These are phyloP conservation scores for Chytriomyces hyalinus DNA, from an alignment of 192 early-diverging fungal species.

Conservation along the genomic window DNA sequence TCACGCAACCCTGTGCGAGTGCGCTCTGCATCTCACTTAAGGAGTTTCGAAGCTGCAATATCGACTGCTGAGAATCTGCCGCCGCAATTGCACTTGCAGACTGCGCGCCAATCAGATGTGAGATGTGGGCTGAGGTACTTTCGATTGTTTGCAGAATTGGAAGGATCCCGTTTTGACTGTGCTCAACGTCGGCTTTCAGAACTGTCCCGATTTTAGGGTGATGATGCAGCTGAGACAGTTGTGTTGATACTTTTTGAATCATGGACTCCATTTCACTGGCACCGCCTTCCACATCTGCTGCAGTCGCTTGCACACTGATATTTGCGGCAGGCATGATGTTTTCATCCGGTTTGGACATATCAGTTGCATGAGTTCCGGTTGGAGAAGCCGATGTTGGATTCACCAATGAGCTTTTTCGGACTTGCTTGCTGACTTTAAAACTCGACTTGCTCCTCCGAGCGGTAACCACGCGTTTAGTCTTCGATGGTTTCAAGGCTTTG, in stretches of 20 bases:
- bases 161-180: slow-evolving; percentile 5
- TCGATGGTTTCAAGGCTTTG: too few relatives aligned
- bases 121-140: not conserved
- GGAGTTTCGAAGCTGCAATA: not conserved
- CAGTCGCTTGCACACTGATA: too few relatives aligned
- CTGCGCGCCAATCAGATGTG: not conserved
- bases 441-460: too few relatives aligned
- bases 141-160: not conserved
- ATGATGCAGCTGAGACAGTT: not conserved
- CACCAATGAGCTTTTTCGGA: too few relatives aligned
- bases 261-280: not conserved
- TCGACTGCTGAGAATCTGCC: not conserved
- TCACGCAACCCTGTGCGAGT: not conserved
- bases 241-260: not conserved
- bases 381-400: too few relatives aligned
- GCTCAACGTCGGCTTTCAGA: not conserved
- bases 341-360: too few relatives aligned
- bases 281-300: not conserved
- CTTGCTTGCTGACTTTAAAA: too few relatives aligned
- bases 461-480: too few relatives aligned
- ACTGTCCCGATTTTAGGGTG: not conserved
- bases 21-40: not conserved
- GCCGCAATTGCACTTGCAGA: not conserved
- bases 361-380: too few relatives aligned
- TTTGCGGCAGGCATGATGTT: too few relatives aligned